Evolutionary conservation across 1,284 basidiomycete species (phyloP), one percentile per base, ranked within the genome.

Genomic region (Malassezia vespertilionis): DNA sequence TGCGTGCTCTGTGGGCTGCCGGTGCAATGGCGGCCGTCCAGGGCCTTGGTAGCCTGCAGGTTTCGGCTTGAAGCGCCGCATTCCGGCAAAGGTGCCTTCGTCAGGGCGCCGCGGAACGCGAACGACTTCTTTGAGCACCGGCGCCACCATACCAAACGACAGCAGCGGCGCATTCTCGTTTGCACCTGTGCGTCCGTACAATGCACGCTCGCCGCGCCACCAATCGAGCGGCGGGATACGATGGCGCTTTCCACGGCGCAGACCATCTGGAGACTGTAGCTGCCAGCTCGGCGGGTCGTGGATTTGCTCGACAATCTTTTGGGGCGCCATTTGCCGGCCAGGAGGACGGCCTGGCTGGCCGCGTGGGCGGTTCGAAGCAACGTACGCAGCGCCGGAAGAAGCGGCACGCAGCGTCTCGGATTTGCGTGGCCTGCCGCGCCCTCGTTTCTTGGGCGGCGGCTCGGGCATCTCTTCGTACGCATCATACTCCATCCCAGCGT

Each of bases 161-260:
- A 49, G 51, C 9, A 44, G 39, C 12, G 59, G 58, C 26, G 48
- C 53, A 5, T 59, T 58, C 34, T 63, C 61, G 20, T 62, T 60
- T 22, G 52, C 61, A 3, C 47, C 49, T 5, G 67, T 59, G 3
- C 64, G 54, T 8, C 74, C 44, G 60, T 88, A 95, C 6, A 89
- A 80, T 21, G 87, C 79, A 53, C 81, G 82, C 71, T 97, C 91
- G 56, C 81, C 80, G n/a, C 86, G 79, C 93, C 93, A 97, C 74
- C 78, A 93, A 32, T 87, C 83, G 22, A 97, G 75, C 2, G 91
- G 93, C 37, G 75, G 74, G 60, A 81, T 82, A 12, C 82, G 80
- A 44, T 78, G 75, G 17, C 90, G 81, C 38, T 75, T 76, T 24
- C 84, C 82, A 36, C 85, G 80, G 7, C 89, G 81, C 3, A 84